Evolutionary conservation across 148 eudicot genomes (phyloP), one percentile per base, ranked within the genome.

Genomic region (Polygonum maritimum): DNA sequence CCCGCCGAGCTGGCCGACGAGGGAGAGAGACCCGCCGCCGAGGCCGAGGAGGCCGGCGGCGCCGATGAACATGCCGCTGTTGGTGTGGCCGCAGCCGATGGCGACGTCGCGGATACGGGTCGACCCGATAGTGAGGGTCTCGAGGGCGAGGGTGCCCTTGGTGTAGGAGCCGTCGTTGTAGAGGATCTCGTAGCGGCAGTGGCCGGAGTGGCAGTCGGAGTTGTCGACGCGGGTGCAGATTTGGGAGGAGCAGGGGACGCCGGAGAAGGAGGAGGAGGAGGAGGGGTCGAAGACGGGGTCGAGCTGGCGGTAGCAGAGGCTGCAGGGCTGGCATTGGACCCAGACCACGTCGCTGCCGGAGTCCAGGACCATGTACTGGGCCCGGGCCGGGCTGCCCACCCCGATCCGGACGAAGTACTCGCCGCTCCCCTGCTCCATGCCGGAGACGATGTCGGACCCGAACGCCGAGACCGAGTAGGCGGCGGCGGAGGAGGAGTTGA

Each of bases 231-330:
- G 89, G 33, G 78, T 74, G 36, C 98, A 94, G 1, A 86, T 88
- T 2, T 82, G 45, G 6, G 98, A 89, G 13, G 81, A 47, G 76
- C 98, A 94, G 0, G 91, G 79, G 1, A 94, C 89, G 2, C 85
- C 85, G 14, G 88, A 47, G 70, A 87, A 94, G 2, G 97, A 88
- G n/a, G 86, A 84, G 4, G 98, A 94, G 22, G 63, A 75, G 8
- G 92, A 73, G 51, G 98, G 98, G 89, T 94, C 87, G 72, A 94
- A 94, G 0, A 94, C 88, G 49, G 98, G 98, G 88, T 94, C 98
- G 69, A 95, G 81, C n/a, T 94, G 98, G 33, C 74, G 82, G 79
- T 94, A 94, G 26, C 98, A 94, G 40, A 78, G 87, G 65, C 70
- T 83, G 39, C 98, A 94, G 1, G 98, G 98, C 76, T 89, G 90